These are phyloP conservation scores for Begonia masoniana DNA, from an alignment of 306 rosid genomes.

Conservation along the genomic window DNA sequence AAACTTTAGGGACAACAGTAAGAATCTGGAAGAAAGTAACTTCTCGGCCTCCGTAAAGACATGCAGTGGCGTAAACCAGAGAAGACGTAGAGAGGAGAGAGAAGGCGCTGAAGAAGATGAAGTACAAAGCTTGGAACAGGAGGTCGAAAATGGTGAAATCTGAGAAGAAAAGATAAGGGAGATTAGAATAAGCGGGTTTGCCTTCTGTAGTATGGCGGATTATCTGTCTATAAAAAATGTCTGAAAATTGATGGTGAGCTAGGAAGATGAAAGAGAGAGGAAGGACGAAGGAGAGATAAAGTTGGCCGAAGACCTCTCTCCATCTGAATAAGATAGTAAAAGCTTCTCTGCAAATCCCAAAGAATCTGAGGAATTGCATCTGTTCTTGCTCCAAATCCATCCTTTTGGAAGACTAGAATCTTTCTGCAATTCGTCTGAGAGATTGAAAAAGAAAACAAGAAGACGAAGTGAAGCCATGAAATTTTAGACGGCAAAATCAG, in stretches of 20 bases:
- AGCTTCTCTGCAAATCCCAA: conserved; percentile 44
- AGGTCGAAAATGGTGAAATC: conserved; percentile 20
- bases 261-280: conserved; percentile 53
- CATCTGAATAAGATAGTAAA: conserved; percentile 29
- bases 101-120: conserved; percentile 1
- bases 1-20: conserved; percentile 37
- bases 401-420: neutral
- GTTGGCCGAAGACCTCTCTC: conserved; percentile 44
- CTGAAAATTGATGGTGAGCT: conserved; percentile 12
- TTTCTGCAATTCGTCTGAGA: too few relatives aligned
- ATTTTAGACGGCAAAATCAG: too few relatives aligned
- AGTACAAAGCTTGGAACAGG: conserved; percentile 3
- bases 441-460: too few relatives aligned
- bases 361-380: conserved; percentile 39
- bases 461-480: too few relatives aligned
- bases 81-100: conserved; percentile 41
- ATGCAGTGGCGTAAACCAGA: conserved; percentile 41
- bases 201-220: conserved; percentile 1
- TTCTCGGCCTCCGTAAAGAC: conserved; percentile 23
- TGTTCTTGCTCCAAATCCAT: conserved; percentile 74
- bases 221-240: conserved; percentile 13
- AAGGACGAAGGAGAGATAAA: conserved; percentile 44
- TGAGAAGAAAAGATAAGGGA: conserved; percentile 16
- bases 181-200: conserved; percentile 7
- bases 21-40: conserved; percentile 24